Percentiles rank a stretch among this genome's conserved stretches.
Evolutionary conservation across 2,329 filamentous ascomycete genomes (phyloP).

Genomic region (Botryotinia calthae): DNA sequence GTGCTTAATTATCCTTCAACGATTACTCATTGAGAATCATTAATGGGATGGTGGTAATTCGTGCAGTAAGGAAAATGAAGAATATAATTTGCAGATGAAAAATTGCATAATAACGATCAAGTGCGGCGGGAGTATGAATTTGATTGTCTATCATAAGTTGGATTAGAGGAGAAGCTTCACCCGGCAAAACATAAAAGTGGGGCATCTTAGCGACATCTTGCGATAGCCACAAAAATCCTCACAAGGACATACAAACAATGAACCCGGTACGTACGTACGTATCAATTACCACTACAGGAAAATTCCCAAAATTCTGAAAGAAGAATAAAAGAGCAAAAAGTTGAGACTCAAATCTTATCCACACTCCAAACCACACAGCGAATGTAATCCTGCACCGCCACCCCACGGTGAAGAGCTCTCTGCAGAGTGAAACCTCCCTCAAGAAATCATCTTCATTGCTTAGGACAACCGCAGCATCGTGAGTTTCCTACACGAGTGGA

Average conservation of each 20-base stretch:
- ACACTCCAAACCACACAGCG: slow-evolving; percentile 56
- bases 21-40: not conserved
- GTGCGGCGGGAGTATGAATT: not conserved
- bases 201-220: not conserved
- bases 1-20: not conserved
- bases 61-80: not conserved
- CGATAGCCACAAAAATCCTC: not conserved
- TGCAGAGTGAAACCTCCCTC: slow-evolving; percentile 73
- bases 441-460: slow-evolving; percentile 67
- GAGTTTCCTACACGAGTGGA: slow-evolving; percentile 66
- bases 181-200: not conserved
- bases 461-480: slow-evolving; percentile 61
- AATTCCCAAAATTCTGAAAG: not conserved
- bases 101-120: not conserved
- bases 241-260: not conserved
- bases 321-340: slow-evolving; percentile 21
- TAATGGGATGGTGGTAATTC: not conserved
- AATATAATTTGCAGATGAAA: accelerated
- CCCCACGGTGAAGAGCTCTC: slow-evolving; percentile 67
- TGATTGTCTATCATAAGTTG: not conserved
- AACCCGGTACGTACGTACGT: no score
- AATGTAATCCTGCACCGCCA: slow-evolving; percentile 67
- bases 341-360: slow-evolving; percentile 35
- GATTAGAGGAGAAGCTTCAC: not conserved
- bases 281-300: not conserved